A percentile compares a stretch with the other conserved stretches of the same genome.
phyloP scores from a whole-genome alignment of 371 early-diverging fungal species.

The Smittium culicis region DNA sequence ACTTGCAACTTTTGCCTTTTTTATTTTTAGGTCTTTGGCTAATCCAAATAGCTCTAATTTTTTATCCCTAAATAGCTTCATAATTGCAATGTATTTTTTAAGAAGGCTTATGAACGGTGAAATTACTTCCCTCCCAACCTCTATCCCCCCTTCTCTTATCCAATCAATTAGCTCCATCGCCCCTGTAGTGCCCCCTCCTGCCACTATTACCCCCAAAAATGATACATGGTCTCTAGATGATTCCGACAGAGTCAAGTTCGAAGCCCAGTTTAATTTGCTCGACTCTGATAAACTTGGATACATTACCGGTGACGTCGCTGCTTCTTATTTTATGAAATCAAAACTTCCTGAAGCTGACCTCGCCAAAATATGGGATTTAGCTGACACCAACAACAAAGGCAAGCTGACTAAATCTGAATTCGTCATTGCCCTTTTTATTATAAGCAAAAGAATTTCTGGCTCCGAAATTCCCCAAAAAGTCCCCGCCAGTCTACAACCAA shows the following conservation, averaged over 20 bases:
- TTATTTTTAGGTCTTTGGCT: constrained; percentile 39
- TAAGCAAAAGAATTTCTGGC: constrained; percentile 36
- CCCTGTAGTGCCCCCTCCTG: not conserved
- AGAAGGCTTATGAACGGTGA: constrained; percentile 50
- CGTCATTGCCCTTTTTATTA: constrained; percentile 46
- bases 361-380: constrained; percentile 56
- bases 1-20: not conserved
- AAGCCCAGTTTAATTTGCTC: constrained; percentile 51
- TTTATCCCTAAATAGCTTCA: constrained; percentile 55
- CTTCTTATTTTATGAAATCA: constrained; percentile 59
- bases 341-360: constrained; percentile 47
- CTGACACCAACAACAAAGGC: constrained; percentile 35
- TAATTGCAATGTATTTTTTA: constrained; percentile 69
- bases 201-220: constrained; percentile 12
- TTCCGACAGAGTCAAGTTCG: constrained; percentile 53
- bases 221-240: constrained; percentile 51
- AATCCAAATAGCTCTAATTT: constrained; percentile 51
- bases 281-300: constrained; percentile 36
- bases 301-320: constrained; percentile 42
- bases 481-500: not conserved
- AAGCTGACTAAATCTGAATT: constrained; percentile 36
- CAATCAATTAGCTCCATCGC: constrained; percentile 39
- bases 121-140: constrained; percentile 38
- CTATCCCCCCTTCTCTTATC: constrained; percentile 42
- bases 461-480: constrained; percentile 21